Evolutionary conservation across 2,329 filamentous ascomycete species (phyloP), one percentile per base, ranked within the genome.

Genomic region (Gaeumannomyces tritici): DNA sequence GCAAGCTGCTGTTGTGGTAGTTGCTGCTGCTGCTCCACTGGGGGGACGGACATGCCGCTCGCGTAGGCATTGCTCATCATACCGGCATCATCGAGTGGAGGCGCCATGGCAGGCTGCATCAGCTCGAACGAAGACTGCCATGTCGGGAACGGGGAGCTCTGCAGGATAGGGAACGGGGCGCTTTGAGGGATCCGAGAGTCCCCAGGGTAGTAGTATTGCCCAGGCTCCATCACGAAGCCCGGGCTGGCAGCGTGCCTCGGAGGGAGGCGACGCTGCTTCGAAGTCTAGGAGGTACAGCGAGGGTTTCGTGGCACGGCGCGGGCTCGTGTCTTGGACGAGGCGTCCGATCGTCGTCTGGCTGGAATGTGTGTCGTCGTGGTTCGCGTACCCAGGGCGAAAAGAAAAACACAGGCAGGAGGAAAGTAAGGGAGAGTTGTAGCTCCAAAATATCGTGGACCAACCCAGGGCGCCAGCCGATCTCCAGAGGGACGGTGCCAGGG

Each of bases 221-320:
- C 67, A 61, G 63, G 62, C 68, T 70, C 70, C 70, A 71, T 71
- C 27, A 60, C 67, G 65, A 69, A 66, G 63, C 64, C 66, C 57
- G 60, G 62, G 63, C 61, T 62, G 33, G 61, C n/a, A 21, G 61
- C 28, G 51, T 58, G 26, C 31, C 3, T 29, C 47, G 60, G 51
- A 31, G 24, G 54, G 56, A 33, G 60, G 27, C 55, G 24, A 27
- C 55, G 18, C 42, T 21, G 21, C 18, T 47, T 47, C 42, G 42
- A 51, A 51, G 24, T 51, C 42, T 21, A 51, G 6, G 42, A 51
- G 55, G 24, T 26, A 24, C 24, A 21, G 55, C 55, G 24, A 56
- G 55, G 24, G 26, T 18, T 56, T 56, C 27, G 55, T 27, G 55
- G 27, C 27, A 18, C 15, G 55, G 27, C 54, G n/a, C n/a, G 26